Evolutionary conservation across 495 filamentous ascomycete species (phyloP).

Genomic region (Geoglossum glabrum): DNA sequence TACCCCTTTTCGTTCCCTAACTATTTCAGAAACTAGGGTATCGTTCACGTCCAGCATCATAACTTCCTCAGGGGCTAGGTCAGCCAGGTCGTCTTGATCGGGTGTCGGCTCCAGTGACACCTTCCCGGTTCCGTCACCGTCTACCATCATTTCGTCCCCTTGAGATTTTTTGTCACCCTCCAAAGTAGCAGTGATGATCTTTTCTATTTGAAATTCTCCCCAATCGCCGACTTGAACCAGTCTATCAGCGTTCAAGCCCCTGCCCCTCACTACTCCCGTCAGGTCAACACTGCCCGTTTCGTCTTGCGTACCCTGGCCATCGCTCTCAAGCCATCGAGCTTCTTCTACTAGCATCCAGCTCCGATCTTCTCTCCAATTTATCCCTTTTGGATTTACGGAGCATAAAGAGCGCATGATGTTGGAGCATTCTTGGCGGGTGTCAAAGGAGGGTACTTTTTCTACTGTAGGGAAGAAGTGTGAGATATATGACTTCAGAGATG

Average conservation of each 20-base stretch:
- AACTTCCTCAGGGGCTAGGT: slow-evolving; percentile 66
- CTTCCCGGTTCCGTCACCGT: slow-evolving; percentile 29
- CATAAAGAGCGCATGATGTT: slow-evolving; percentile 81
- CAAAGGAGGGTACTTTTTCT: slow-evolving; percentile 70
- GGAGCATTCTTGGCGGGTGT: slow-evolving; percentile 69
- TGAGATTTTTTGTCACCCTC: slow-evolving; percentile 30
- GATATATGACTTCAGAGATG: slow-evolving; percentile 75
- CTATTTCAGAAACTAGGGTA: slow-evolving; percentile 32
- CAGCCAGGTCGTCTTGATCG: slow-evolving; percentile 63
- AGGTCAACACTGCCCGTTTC: slow-evolving; percentile 39
- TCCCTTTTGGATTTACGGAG: slow-evolving; percentile 73
- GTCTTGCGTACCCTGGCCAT: slow-evolving; percentile 15
- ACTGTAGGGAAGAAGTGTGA: slow-evolving; percentile 79
- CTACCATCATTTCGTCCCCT: slow-evolving; percentile 49
- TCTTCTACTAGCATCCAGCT: slow-evolving; percentile 88
- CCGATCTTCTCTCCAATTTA: slow-evolving; percentile 80
- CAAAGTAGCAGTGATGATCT: slow-evolving; percentile 54
- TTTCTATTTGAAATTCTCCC: slow-evolving; percentile 87
- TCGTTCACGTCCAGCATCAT: slow-evolving; percentile 50
- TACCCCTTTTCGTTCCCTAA: slow-evolving; percentile 48
- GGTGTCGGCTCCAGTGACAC: slow-evolving; percentile 46
- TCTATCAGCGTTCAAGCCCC: slow-evolving; percentile 70
- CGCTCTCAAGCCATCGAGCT: slow-evolving; percentile 42
- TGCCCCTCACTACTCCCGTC: slow-evolving; percentile 76
- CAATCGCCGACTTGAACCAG: slow-evolving; percentile 82